Evolutionary conservation across 2,329 filamentous ascomycete genomes (phyloP).

Genomic region (Penicillium sp.): DNA sequence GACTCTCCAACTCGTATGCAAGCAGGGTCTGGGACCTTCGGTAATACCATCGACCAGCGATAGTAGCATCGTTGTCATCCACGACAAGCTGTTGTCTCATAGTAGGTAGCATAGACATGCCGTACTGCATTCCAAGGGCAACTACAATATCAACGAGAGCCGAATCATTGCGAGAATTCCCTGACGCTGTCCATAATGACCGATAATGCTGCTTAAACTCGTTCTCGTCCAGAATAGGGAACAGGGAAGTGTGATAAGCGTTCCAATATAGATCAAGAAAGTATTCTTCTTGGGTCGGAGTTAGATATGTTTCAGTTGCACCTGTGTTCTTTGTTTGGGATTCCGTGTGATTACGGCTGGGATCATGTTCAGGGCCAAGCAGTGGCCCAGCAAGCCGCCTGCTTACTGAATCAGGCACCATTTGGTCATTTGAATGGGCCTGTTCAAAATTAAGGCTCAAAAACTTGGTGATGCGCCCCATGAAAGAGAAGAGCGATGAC

Average conservation of each 20-base stretch:
- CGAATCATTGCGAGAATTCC: constrained; percentile 38
- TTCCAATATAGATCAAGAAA: constrained; percentile 49
- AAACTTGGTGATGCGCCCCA: constrained; percentile 39
- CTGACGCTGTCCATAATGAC: constrained; percentile 36
- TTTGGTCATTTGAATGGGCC: constrained; percentile 24
- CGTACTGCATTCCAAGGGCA: constrained; percentile 51
- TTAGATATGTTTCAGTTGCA: constrained; percentile 27
- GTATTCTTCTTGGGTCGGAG: constrained; percentile 44
- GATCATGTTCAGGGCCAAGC: neutral
- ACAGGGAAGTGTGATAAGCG: constrained; percentile 39
- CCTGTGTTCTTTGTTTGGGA: constrained; percentile 13
- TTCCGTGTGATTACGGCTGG: neutral
- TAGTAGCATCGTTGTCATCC: constrained; percentile 34
- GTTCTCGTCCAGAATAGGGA: constrained; percentile 43
- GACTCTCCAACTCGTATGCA: constrained; percentile 46
- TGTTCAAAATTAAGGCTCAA: constrained; percentile 33
- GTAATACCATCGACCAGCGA: constrained; percentile 47
- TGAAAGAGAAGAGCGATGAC: constrained; percentile 46
- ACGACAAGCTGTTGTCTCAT: constrained; percentile 12
- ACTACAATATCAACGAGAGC: constrained; percentile 52
- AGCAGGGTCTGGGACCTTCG: constrained; percentile 45
- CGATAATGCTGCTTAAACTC: constrained; percentile 45
- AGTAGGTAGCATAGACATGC: constrained; percentile 19
- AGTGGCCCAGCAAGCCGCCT: constrained; percentile 16
- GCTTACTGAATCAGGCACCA: constrained; percentile 28